phyloP scores from a whole-genome alignment of 257 asterid species.

The Solanum lycopersicoides region DNA sequence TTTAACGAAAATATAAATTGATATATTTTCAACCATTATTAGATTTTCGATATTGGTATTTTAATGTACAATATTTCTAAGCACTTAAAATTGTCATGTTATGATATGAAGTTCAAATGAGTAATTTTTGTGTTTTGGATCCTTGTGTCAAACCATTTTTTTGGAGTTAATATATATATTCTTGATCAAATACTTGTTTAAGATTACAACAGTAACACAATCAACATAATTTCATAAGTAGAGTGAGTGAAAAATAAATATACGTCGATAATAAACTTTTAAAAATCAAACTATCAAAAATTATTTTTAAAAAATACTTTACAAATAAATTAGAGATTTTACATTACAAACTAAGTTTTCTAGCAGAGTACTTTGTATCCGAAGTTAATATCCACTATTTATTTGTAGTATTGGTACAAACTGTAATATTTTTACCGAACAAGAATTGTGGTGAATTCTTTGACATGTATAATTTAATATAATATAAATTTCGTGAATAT shows the following conservation, averaged over 20 bases:
- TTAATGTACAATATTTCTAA: too few species aligned
- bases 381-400: not conserved
- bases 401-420: not conserved
- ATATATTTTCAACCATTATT: too few species aligned
- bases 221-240: too few species aligned
- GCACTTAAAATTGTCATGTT: not conserved
- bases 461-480: not conserved
- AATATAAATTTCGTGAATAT: not conserved
- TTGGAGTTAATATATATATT: not conserved
- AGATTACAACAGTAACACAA: too few species aligned
- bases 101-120: too few species aligned
- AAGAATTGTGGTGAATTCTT: not conserved
- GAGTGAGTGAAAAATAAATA: not conserved
- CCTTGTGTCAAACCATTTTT: not conserved
- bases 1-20: too few species aligned
- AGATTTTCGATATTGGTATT: too few species aligned
- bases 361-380: not conserved
- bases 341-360: not conserved
- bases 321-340: not conserved
- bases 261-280: too few species aligned
- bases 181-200: too few species aligned
- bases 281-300: too few species aligned
- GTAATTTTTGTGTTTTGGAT: too few species aligned
- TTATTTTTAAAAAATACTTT: too few species aligned
- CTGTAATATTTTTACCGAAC: not conserved